Evolutionary conservation across 2,329 filamentous ascomycete species (phyloP), one percentile per base, ranked within the genome.

Genomic region (Alternaria dauci): DNA sequence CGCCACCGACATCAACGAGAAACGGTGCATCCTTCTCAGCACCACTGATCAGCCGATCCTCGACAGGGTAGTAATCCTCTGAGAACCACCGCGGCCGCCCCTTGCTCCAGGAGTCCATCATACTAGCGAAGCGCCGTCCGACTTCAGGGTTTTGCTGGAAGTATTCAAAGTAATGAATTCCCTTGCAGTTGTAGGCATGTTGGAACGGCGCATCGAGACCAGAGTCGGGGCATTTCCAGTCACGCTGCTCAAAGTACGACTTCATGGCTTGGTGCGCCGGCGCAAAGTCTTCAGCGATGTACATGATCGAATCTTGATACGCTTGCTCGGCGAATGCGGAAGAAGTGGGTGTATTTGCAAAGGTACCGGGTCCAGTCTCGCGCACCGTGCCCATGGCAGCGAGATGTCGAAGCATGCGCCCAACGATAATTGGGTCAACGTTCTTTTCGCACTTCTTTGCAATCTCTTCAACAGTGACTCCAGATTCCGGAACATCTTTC

Each of bases 321-420:
- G 66, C 61, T 16, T 36, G 52, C 18, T 64, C 55, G 6, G 68
- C 63, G 38, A 67, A 71, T 1, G 67, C 63, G 16, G 34, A 58
- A 4, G 70, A 69, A 1, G 60, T 65, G 0, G 61, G 52, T 11
- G 69, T 71, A 1, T 66, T 64, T 4, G 68, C 66, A 43, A 68
- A 74, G 0, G 61, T 65, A 25, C 66, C 55, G 0, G 66, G 66
- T 0, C 62, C 70, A 0, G 66, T 68, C 26, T 71, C 70, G 20
- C 52, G 63, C 1, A 73, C 46, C 0, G 69, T 71, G 18, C 62
- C 48, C 64, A 70, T 71, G 51, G 71, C 69, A 8, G 70, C 66
- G n/a, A 74, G 66, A 59, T 74, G 71, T 9, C 70, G 68, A 8
- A 74, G 64, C 68, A 74, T 71, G 52, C 70, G 68, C 4, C 61